These are phyloP conservation scores for Sporothrix mexicana DNA, from an alignment of 2,329 filamentous ascomycete genomes.

Conservation along the genomic window DNA sequence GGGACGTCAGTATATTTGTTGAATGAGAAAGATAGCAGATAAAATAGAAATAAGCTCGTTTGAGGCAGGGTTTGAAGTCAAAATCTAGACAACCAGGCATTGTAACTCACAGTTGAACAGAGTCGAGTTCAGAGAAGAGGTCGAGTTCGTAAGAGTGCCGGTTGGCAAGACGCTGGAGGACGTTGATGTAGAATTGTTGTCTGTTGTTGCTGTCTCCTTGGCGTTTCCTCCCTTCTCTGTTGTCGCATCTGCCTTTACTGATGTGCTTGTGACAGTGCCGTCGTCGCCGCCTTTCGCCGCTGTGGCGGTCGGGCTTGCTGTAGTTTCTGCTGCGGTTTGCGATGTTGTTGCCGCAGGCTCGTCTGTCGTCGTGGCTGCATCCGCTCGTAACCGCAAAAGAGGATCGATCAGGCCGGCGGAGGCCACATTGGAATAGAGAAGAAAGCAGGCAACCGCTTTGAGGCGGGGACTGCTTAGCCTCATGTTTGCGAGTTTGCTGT, in stretches of 20 bases:
- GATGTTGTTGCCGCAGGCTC: constrained; percentile 3
- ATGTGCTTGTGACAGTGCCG: neutral
- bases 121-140: constrained; percentile 36
- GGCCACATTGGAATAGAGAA: constrained; percentile 36
- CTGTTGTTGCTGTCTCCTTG: constrained; percentile 1
- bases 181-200: neutral
- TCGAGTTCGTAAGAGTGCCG: constrained; percentile 26
- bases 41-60: neutral
- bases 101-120: constrained; percentile 42
- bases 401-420: constrained; percentile 36
- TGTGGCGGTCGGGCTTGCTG: constrained; percentile 1
- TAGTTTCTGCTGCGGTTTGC: neutral
- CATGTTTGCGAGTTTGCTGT: constrained; percentile 31
- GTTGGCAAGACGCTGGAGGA: constrained; percentile 25
- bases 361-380: constrained; percentile 27
- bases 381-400: constrained; percentile 32
- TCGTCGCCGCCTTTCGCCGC: constrained; percentile 1
- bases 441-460: constrained; percentile 35
- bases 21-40: neutral
- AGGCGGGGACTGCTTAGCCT: constrained; percentile 29
- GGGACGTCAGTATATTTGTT: constrained; percentile 17
- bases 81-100: constrained; percentile 23
- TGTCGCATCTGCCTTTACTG: constrained; percentile 9
- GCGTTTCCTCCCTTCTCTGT: constrained; percentile 7
- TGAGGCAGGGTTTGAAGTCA: constrained; percentile 38